Evolutionary conservation across 306 rosid genomes (phyloP).

Genomic region (Trifolium subterraneum): DNA sequence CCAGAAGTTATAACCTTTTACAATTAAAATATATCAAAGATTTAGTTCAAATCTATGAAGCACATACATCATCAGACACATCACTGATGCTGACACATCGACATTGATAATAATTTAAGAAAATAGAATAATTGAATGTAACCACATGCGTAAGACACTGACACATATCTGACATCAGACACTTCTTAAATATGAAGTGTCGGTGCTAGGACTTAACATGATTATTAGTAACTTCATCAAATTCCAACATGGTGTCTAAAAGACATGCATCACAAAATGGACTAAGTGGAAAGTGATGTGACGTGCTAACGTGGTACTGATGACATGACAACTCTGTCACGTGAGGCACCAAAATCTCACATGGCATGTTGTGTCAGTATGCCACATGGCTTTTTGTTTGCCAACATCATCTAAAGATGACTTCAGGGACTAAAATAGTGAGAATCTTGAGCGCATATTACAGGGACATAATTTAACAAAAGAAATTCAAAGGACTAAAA

Average conservation of each 20-base stretch:
- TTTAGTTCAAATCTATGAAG: constrained; percentile 1
- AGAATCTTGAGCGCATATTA: neutral
- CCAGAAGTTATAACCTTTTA: constrained; percentile 43
- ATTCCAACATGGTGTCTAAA: constrained; percentile 4
- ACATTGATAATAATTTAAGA: neutral
- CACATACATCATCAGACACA: neutral
- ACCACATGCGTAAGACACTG: neutral
- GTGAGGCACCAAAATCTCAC: neutral
- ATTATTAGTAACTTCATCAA: neutral
- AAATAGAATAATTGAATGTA: neutral
- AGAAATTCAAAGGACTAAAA: neutral
- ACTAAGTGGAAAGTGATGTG: neutral
- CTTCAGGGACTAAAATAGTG: neutral
- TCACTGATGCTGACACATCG: neutral
- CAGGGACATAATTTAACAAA: neutral
- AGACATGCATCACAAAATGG: neutral
- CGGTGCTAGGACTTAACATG: neutral
- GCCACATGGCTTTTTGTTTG: neutral
- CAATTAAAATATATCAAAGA: constrained; percentile 27
- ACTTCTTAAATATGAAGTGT: neutral
- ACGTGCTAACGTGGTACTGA: neutral
- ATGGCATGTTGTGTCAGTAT: neutral
- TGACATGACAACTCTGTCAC: neutral
- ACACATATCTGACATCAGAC: neutral
- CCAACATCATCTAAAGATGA: neutral